Base-by-base conservation (phyloP, 2,329 filamentous ascomycete genomes). In the Aspergillus eucalypticola region DNA sequence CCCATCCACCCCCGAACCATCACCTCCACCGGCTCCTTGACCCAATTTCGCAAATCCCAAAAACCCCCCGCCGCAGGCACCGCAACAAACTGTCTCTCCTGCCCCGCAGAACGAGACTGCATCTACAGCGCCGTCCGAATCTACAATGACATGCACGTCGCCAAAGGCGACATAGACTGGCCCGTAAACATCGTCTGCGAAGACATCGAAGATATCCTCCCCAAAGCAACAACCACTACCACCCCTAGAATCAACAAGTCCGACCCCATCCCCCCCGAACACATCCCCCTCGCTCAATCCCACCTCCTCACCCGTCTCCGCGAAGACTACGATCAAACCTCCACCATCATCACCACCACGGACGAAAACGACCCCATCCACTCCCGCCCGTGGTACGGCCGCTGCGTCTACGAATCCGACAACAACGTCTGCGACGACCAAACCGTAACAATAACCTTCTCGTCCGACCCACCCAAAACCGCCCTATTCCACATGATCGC, bases 351-450 rank as follows among this genome's bases (percentile, higher is more conserved):
- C 1, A 79, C 81, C 3, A 77, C 78, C 5, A 79, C 82, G 8
- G 88, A 88, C 65, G 64, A 61, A 10, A 75, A 80, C n/a, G 79
- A 87, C 4, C 79, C 82, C 52, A 69, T 50, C 46, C 46, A 29
- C 23, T 32, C 70, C 10, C 75, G 84, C 4, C 78, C 82, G 1
- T 88, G 92, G 92, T 98, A 92, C 71, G 95, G 95, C 0, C 87
- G 94, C n/a, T 99, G 95, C 72, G 95, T 98, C 1, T 98, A 88
- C 78, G 95, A 97, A 73, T 82, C 88, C 4, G 92, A 96, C 77
- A 99, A 98, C 76, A 88, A 96, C 70, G 95, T 98, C 44, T 91
- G 88, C 69, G 95, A 99, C 74, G 92, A 98, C 70, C 94, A 98
- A 75, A 84, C 89, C 25, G 95, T 98, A 19, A 94, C 90, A 0